phyloP scores from a whole-genome alignment of 495 filamentous ascomycete species.

The Trichoderma erinaceum region DNA sequence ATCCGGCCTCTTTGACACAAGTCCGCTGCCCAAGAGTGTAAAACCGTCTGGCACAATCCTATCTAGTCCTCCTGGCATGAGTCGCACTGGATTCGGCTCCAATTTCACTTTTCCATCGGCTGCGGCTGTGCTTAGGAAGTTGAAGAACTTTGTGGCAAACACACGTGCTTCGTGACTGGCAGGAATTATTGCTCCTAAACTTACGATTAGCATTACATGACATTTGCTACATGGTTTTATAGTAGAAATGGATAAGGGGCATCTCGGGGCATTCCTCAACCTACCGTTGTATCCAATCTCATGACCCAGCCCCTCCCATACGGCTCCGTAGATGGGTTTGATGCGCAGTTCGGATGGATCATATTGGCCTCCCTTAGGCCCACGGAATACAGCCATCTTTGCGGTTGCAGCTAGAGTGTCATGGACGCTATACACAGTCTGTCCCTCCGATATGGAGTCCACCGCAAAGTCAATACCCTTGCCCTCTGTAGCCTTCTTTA shows the following conservation, averaged over 20 bases:
- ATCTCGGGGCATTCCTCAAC: too few relatives aligned
- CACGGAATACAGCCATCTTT: slow-evolving; percentile 30
- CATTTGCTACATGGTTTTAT: too few relatives aligned
- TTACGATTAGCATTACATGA: neutral
- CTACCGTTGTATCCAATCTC: slow-evolving; percentile 29
- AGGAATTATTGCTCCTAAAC: neutral
- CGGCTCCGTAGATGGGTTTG: slow-evolving; percentile 35
- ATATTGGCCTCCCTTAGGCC: slow-evolving; percentile 28
- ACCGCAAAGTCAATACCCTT: slow-evolving; percentile 27
- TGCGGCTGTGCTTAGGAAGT: slow-evolving; percentile 23
- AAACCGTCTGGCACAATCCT: slow-evolving; percentile 34
- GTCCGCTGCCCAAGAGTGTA: slow-evolving; percentile 27
- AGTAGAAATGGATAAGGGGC: too few relatives aligned
- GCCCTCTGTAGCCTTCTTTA: slow-evolving; percentile 30
- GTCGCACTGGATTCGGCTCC: slow-evolving; percentile 28
- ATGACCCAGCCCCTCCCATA: slow-evolving; percentile 38
- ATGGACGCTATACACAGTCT: slow-evolving; percentile 21
- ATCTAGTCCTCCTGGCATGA: slow-evolving; percentile 38
- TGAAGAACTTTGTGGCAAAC: slow-evolving; percentile 32
- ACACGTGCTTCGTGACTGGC: slow-evolving; percentile 21
- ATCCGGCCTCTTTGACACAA: slow-evolving; percentile 23
- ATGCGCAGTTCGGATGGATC: slow-evolving; percentile 21
- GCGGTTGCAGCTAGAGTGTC: slow-evolving; percentile 18
- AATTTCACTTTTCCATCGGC: slow-evolving; percentile 19
- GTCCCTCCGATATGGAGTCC: slow-evolving; percentile 39